Evolutionary conservation across 805 yeast genomes (phyloP).

Genomic region (Saccharomyces paradoxus): DNA sequence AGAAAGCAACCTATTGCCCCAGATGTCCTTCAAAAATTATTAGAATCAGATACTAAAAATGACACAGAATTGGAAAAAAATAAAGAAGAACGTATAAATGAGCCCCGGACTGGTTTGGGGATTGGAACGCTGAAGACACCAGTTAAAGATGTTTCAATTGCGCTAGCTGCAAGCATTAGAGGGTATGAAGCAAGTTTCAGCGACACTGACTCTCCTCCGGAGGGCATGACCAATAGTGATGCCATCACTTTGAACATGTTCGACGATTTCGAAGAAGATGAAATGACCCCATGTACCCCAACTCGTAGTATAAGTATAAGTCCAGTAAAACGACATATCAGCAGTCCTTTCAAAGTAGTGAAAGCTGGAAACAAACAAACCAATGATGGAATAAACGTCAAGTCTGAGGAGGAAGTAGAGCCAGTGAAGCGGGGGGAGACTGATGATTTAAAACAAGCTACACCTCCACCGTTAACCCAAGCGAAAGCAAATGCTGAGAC

Average conservation of each 20-base stretch:
- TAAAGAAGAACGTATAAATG: not conserved
- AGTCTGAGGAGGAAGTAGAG: not conserved
- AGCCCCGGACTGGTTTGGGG: not conserved
- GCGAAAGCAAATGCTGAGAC: not conserved
- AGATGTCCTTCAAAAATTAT: conserved; percentile 8
- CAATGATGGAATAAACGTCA: not conserved
- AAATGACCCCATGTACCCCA: conserved; percentile 7
- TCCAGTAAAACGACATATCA: conserved; percentile 10
- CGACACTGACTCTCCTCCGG: conserved; percentile 4
- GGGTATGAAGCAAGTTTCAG: conserved; percentile 15
- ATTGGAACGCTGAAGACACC: conserved; percentile 14
- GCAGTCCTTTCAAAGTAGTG: conserved; percentile 25
- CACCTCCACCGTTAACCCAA: not conserved
- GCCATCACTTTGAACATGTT: not conserved
- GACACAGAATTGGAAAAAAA: not conserved
- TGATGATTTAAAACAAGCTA: not conserved
- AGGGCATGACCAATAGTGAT: not conserved
- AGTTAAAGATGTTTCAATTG: conserved; percentile 16
- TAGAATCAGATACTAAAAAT: conserved; percentile 3
- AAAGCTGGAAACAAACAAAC: conserved; percentile 4
- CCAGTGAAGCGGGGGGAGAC: not conserved
- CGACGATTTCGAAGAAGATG: not conserved
- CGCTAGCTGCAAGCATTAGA: conserved; percentile 16
- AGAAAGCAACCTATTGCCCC: conserved; percentile 4
- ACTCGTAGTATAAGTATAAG: conserved; percentile 4